Evolutionary conservation across 345 rosid genomes (phyloP).

Genomic region (Hevea brasiliensis): DNA sequence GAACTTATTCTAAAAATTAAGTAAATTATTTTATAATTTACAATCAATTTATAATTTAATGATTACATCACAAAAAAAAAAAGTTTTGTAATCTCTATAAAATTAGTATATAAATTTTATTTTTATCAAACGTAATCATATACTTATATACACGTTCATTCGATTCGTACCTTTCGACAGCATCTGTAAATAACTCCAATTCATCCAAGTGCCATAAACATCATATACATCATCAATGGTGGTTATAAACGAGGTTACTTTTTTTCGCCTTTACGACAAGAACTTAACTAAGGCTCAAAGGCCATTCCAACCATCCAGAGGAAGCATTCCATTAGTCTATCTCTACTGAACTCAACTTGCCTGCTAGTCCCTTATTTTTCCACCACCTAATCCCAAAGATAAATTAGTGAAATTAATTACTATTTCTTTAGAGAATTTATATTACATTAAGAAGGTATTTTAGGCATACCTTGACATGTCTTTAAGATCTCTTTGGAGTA

Average conservation of each 20-base stretch:
- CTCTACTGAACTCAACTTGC: slow-evolving; percentile 41
- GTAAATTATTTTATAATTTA: too few species aligned
- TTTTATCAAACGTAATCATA: too few species aligned
- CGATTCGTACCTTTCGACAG: slow-evolving; percentile 31
- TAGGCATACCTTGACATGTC: slow-evolving; percentile 27
- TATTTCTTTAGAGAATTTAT: too few species aligned
- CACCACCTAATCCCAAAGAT: slow-evolving; percentile 38
- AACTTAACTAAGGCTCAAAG: slow-evolving; percentile 26
- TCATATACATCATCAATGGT: slow-evolving; percentile 48
- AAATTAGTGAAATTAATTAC: too few species aligned
- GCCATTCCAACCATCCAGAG: slow-evolving; percentile 39
- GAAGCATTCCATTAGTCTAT: slow-evolving; percentile 50
- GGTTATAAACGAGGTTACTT: slow-evolving; percentile 31
- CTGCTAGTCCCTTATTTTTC: slow-evolving; percentile 29
- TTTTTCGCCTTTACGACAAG: slow-evolving; percentile 32
- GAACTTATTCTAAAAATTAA: too few species aligned
- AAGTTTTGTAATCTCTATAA: too few species aligned
- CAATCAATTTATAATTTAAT: too few species aligned
- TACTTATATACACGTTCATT: too few species aligned
- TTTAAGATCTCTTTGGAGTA: slow-evolving; percentile 34
- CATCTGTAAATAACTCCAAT: slow-evolving; percentile 37
- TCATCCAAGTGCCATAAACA: slow-evolving; percentile 45
- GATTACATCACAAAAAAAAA: too few species aligned
- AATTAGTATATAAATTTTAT: too few species aligned
- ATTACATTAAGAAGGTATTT: too few species aligned